Evolutionary conservation across 441 rosid species (phyloP).

Genomic region (Euphorbia celastroides): DNA sequence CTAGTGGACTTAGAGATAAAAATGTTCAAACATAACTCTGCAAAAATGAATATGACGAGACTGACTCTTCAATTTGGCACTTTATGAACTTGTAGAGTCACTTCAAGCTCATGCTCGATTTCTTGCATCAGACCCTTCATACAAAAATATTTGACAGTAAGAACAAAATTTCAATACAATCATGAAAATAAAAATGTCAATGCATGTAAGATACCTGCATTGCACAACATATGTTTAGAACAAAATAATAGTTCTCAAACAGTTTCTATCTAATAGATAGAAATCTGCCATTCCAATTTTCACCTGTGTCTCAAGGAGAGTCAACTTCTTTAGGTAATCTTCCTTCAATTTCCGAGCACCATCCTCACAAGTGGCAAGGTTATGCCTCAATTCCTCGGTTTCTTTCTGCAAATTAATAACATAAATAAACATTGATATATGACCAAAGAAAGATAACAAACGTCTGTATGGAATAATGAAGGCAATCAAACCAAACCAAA

Average conservation of each 20-base stretch:
- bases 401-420: slow-evolving; percentile 64
- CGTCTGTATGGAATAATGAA: neutral
- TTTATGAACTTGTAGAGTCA: slow-evolving; percentile 84
- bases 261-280: slow-evolving; percentile 9
- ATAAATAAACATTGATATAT: slow-evolving; percentile 6
- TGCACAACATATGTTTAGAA: neutral
- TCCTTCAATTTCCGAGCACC: slow-evolving; percentile 82
- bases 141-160: slow-evolving; percentile 14
- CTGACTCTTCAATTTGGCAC: slow-evolving; percentile 98
- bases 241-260: neutral
- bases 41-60: slow-evolving; percentile 9
- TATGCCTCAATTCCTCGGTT: slow-evolving; percentile 68
- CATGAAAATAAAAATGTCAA: neutral
- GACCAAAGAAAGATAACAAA: neutral
- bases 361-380: slow-evolving; percentile 69
- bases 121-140: slow-evolving; percentile 80
- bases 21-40: too few relatives aligned
- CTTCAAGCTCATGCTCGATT: slow-evolving; percentile 97
- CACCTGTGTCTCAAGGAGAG: slow-evolving; percentile 84
- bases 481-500: slow-evolving; percentile 4
- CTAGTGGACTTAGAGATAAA: too few relatives aligned
- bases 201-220: too few relatives aligned
- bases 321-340: slow-evolving; percentile 88
- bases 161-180: slow-evolving; percentile 7
- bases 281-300: slow-evolving; percentile 29